Evolutionary conservation across 441 rosid species (phyloP).

Genomic region (Metrosideros polymorpha): DNA sequence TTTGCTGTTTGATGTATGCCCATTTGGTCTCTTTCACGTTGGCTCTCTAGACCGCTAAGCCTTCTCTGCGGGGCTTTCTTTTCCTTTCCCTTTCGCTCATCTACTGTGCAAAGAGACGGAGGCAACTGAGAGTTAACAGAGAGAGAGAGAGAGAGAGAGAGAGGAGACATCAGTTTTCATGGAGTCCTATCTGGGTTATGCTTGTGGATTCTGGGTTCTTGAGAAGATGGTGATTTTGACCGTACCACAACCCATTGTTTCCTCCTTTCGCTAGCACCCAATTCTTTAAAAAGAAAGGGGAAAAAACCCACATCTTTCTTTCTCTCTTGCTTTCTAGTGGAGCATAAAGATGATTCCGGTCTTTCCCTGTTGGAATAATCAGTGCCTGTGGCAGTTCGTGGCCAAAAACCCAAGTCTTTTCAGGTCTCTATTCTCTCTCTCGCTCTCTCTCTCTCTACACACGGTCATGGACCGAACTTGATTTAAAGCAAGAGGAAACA

Average conservation of each 20-base stretch:
- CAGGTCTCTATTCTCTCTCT: constrained; percentile 4
- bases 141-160: neutral
- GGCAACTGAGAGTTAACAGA: neutral
- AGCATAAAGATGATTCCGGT: constrained; percentile 12
- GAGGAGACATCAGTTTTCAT: neutral
- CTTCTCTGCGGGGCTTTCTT: neutral
- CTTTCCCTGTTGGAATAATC: constrained; percentile 4
- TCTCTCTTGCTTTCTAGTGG: constrained; percentile 3
- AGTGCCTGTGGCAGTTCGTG: constrained; percentile 4
- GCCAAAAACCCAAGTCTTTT: constrained; percentile 1
- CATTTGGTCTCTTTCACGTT: constrained; percentile 22
- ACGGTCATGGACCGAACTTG: neutral
- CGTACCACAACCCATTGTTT: neutral
- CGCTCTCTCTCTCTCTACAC: neutral
- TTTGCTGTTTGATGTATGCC: constrained; percentile 7
- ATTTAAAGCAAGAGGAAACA: neutral
- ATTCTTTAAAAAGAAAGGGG: neutral
- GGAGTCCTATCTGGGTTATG: constrained; percentile 3
- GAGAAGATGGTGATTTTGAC: constrained; percentile 7
- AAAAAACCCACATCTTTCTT: neutral
- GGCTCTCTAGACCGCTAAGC: neutral
- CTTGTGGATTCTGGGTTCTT: constrained; percentile 12
- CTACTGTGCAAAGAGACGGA: neutral
- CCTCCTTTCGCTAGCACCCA: constrained; percentile 1
- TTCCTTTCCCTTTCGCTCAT: neutral